Conservation (phyloP, 441 rosid species). For the Bocquillonia castaneifolia region DNA sequence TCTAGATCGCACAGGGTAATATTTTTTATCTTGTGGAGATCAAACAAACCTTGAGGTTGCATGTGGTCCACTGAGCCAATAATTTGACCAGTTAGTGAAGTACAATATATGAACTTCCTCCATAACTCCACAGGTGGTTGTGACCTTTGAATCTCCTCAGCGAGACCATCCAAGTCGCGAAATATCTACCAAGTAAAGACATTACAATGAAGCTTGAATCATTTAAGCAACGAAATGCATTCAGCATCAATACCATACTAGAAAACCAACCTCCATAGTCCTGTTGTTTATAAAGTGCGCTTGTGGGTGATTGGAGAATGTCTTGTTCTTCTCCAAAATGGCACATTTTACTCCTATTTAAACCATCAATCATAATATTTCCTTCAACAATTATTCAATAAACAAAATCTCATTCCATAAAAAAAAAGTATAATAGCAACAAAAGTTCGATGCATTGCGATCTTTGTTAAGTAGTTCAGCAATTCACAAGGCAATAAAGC, state of each 20-base stretch:
- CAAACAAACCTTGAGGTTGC: constrained; percentile 80
- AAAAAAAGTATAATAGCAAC: not conserved
- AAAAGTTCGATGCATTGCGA: not conserved
- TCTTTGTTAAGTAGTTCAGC: not conserved
- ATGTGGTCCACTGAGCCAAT: constrained; percentile 94
- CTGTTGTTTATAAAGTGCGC: constrained; percentile 98
- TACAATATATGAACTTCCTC: constrained; percentile 91
- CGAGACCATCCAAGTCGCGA: constrained; percentile 70
- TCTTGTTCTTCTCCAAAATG: constrained; percentile 67
- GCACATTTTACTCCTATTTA: constrained; percentile 67
- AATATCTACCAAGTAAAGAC: constrained; percentile 48
- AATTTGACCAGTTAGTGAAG: constrained; percentile 75
- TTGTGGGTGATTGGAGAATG: constrained; percentile 75
- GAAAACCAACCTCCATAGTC: constrained; percentile 77
- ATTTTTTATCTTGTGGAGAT: not conserved
- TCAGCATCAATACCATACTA: constrained; percentile 1
- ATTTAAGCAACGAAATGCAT: constrained; percentile 8
- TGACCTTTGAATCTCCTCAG: constrained; percentile 74
- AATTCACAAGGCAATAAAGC: not conserved
- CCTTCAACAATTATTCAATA: not conserved
- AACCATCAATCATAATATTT: constrained; percentile 14
- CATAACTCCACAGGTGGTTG: constrained; percentile 86
- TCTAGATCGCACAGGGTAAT: no score
- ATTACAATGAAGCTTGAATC: constrained; percentile 6
- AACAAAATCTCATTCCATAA: not conserved